These are phyloP conservation scores for Kluyveromyces lactis DNA, from an alignment of 805 yeast genomes.

Conservation along the genomic window DNA sequence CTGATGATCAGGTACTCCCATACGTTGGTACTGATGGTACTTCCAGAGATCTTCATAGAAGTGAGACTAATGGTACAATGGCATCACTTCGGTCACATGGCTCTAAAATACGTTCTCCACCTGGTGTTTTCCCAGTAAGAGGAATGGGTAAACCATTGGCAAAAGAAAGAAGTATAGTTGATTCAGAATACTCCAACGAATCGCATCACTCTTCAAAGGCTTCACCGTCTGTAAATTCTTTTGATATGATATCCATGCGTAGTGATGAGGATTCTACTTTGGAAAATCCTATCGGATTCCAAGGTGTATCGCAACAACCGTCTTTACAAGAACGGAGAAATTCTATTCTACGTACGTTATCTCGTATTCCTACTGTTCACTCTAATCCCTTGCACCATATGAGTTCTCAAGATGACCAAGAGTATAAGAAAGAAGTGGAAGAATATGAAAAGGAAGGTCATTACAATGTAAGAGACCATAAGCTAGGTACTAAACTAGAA, in stretches of 20 bases:
- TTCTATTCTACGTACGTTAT: not conserved
- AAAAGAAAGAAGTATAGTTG: conserved; percentile 52
- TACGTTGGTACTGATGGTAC: not conserved
- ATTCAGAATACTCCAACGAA: conserved; percentile 18
- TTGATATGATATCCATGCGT: conserved; percentile 9
- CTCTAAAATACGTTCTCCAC: conserved; percentile 43
- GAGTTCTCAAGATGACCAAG: not conserved
- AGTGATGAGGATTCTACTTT: conserved; percentile 10
- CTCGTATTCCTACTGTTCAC: not conserved
- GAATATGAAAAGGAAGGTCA: conserved; percentile 21
- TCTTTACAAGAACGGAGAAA: not conserved
- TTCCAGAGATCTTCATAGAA: not conserved
- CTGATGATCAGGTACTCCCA: not conserved
- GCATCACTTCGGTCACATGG: not conserved
- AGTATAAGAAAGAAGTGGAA: conserved; percentile 17
- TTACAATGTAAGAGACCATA: conserved; percentile 29
- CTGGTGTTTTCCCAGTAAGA: conserved; percentile 70
- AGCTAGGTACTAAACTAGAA: conserved; percentile 29
- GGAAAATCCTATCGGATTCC: conserved; percentile 8
- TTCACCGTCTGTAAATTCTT: conserved; percentile 1
- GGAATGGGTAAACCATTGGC: conserved; percentile 65
- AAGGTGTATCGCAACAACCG: not conserved
- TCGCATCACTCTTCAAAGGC: not conserved
- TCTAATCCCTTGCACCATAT: not conserved
- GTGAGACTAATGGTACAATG: not conserved